phyloP scores from a whole-genome alignment of 345 rosid genomes.

The Litchi chinensis region DNA sequence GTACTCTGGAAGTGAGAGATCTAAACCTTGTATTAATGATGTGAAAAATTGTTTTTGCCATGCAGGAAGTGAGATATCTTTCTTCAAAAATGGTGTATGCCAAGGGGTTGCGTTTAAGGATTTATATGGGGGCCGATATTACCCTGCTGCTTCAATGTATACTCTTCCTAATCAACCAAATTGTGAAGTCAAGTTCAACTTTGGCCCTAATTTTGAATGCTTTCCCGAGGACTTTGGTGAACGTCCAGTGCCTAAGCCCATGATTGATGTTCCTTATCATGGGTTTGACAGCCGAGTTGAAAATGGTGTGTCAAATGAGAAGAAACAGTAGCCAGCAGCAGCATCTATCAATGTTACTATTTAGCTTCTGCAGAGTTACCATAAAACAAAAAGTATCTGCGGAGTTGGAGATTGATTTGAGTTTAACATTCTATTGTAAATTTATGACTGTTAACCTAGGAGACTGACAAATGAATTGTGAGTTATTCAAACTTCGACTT shows the following conservation, averaged over 20 bases:
- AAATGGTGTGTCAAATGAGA: constrained; percentile 61
- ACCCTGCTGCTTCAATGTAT: constrained; percentile 99
- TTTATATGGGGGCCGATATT: constrained; percentile 79
- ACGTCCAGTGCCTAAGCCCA: constrained; percentile 67
- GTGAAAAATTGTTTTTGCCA: constrained; percentile 15
- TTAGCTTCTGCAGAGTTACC: constrained; percentile 11
- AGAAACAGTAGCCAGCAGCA: constrained; percentile 52
- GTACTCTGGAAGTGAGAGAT: neutral
- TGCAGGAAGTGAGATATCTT: constrained; percentile 95
- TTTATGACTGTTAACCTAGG: constrained; percentile 27
- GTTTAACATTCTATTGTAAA: constrained; percentile 28
- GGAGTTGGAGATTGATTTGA: constrained; percentile 24
- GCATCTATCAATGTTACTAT: constrained; percentile 4
- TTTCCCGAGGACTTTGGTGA: constrained; percentile 73
- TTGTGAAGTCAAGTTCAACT: constrained; percentile 86
- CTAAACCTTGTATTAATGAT: neutral
- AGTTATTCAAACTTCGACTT: constrained; percentile 27
- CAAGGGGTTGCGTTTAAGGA: constrained; percentile 95
- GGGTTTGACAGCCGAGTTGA: constrained; percentile 62
- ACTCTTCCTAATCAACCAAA: constrained; percentile 92
- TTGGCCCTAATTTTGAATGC: constrained; percentile 82
- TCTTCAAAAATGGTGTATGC: constrained; percentile 84
- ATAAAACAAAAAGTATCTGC: neutral
- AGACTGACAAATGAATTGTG: constrained; percentile 29
- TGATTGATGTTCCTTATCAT: constrained; percentile 79